Base-by-base conservation (phyloP, 352 stramenopile species). In the Halophytophthora polymorphica region DNA sequence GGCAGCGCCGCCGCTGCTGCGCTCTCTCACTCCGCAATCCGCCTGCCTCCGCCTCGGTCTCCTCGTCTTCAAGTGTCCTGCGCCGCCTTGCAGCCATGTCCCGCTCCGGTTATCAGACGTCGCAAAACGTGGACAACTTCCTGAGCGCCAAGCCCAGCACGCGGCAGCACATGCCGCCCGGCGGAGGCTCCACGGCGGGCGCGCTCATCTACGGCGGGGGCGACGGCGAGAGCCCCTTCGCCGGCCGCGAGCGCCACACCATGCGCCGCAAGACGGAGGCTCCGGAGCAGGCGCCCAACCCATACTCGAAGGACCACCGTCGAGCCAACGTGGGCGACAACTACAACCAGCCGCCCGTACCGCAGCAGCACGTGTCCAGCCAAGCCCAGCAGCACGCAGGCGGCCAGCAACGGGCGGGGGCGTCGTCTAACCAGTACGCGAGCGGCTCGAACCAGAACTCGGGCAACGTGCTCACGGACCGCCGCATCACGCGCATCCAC, bases 381-480 rank as follows among this genome's bases (percentile, higher is more conserved):
- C 13, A 38, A 3, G 33, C 6, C 11, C 33, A 38, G 33, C 11
- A 14, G 11, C n/a, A n/a, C n/a, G 11, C 33, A 17, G 33, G 33
- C 5, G 15, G 3, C 3, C 34, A 39, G 39, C 34, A 39, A 39
- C 51, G 18, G 57, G 44, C 12, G 44, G 33, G 33, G 11, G 11
- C 33, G 33, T 38, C 65, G 23, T 96, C 85, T 18, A 97, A 97
- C 66, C 71, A 83, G 18, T 96, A 90, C 49, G 85, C 88, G 7
- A 76, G 44, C 7, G 86, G 86, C 12, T 62, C 73, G 37, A 96
- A 90, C 64, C 85, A 96, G 61, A 97, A 97, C 61, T 66, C 66
- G 12, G 90, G 90, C 35, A 97, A 96, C 51, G 85, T 96, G 63
- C 65, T 96, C 50, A 97, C 88, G 18, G 88, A 95, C 38, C 72